Evolutionary conservation across 176 grass and related monocot genomes (phyloP).

Genomic region (Aegilops speltoides): DNA sequence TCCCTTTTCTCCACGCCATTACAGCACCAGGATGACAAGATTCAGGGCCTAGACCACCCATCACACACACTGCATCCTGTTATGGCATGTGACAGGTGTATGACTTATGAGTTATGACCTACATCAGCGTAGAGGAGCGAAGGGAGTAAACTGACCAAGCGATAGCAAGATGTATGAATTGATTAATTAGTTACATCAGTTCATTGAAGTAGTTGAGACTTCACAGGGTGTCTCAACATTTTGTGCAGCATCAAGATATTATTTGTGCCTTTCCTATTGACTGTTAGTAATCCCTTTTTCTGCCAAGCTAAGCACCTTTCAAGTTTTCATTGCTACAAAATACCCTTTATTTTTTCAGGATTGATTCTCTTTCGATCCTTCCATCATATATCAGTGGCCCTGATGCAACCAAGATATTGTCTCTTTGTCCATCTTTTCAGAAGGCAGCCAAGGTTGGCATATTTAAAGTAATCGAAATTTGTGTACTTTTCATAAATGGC

Average conservation of each 20-base stretch:
- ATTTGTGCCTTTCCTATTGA: background rate
- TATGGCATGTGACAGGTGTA: background rate
- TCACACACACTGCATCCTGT: background rate
- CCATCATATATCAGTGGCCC: slow-evolving; percentile 74
- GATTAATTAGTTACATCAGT: slow-evolving; percentile 8
- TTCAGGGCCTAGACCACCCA: background rate
- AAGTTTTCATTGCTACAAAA: background rate
- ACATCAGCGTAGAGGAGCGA: slow-evolving; percentile 13
- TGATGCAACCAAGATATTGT: slow-evolving; percentile 88
- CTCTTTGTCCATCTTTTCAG: slow-evolving; percentile 77
- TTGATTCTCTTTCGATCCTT: slow-evolving; percentile 89
- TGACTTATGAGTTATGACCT: background rate
- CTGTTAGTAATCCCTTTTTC: slow-evolving; percentile 19
- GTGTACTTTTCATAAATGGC: slow-evolving; percentile 31
- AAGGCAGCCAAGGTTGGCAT: slow-evolving; percentile 72
- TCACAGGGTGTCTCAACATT: background rate
- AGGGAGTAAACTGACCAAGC: slow-evolving; percentile 5
- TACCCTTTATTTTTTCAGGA: slow-evolving; percentile 53
- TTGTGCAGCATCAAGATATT: background rate
- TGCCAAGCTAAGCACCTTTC: slow-evolving; percentile 12
- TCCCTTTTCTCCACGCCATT: background rate
- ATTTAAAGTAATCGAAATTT: slow-evolving; percentile 25
- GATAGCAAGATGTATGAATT: slow-evolving; percentile 14
- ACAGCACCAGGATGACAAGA: background rate
- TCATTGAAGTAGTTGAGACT: slow-evolving; percentile 26